phyloP scores from a whole-genome alignment of 305 asterid species.

The Fraxinus velutina region DNA sequence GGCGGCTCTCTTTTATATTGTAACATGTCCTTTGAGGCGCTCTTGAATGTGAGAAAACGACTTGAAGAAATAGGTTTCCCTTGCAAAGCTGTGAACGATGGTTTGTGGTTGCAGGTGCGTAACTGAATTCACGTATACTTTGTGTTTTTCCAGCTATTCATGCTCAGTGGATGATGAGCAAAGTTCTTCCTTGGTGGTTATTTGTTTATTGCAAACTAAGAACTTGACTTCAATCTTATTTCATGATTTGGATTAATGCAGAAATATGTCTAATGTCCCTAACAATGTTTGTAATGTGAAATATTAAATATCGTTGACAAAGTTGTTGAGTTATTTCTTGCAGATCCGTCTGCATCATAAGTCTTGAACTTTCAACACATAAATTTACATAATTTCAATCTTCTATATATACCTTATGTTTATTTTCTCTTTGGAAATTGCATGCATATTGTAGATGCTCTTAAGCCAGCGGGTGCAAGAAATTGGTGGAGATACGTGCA shows the following conservation, averaged over 20 bases:
- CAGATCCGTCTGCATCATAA: background rate
- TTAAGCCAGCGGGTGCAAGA: constrained; percentile 93
- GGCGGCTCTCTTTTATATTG: constrained; percentile 87
- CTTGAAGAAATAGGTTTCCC: constrained; percentile 98
- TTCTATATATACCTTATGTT: constrained; percentile 15
- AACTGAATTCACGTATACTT: constrained; percentile 19
- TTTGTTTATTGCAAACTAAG: constrained; percentile 7
- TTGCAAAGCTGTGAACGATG: constrained; percentile 95
- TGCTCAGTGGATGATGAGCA: constrained; percentile 7
- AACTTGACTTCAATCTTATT: constrained; percentile 13
- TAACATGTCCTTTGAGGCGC: constrained; percentile 94
- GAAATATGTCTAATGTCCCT: background rate
- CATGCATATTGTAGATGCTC: constrained; percentile 62
- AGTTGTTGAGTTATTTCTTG: constrained; percentile 19
- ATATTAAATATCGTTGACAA: constrained; percentile 18
- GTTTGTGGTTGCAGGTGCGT: constrained; percentile 91
- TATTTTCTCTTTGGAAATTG: constrained; percentile 7
- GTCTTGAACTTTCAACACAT: constrained; percentile 6
- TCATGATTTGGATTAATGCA: constrained; percentile 3
- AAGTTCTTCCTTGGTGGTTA: constrained; percentile 3
- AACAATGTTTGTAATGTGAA: constrained; percentile 7
- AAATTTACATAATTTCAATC: background rate
- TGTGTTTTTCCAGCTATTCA: background rate
- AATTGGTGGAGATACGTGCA: constrained; percentile 81
- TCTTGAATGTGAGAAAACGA: constrained; percentile 79